A percentile compares a stretch with the other conserved stretches of the same genome.
phyloP scores from a whole-genome alignment of 495 filamentous ascomycete genomes.

The Ascobolus immersus region DNA sequence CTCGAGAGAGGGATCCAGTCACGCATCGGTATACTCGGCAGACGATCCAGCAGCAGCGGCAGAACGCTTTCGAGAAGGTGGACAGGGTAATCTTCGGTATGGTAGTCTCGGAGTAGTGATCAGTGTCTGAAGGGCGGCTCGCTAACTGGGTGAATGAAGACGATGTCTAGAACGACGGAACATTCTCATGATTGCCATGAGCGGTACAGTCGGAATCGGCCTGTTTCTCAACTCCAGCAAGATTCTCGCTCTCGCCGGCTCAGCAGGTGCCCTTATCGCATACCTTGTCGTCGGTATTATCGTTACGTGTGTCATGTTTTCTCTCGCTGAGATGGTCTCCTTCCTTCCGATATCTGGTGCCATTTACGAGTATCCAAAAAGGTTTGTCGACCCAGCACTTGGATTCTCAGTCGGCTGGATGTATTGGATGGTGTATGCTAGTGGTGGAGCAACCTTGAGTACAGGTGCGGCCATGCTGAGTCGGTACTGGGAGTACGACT shows the following conservation, averaged over 20 bases:
- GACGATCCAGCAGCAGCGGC: no score
- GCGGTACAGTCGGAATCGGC: constrained; percentile 23
- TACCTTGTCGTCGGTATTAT: constrained; percentile 21
- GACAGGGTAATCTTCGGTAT: no score
- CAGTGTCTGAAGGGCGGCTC: no score
- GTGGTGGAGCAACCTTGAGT: constrained; percentile 16
- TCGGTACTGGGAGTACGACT: constrained; percentile 10
- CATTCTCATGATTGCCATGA: constrained; percentile 21
- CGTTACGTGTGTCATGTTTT: constrained; percentile 24
- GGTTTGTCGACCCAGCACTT: constrained; percentile 25
- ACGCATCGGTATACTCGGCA: no score
- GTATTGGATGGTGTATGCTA: constrained; percentile 23
- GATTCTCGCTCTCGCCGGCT: constrained; percentile 21
- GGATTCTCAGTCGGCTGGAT: constrained; percentile 22
- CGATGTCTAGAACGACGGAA: no score
- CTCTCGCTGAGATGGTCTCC: constrained; percentile 24
- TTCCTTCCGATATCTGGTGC: constrained; percentile 25
- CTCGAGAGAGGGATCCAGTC: no score
- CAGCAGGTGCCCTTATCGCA: constrained; percentile 21
- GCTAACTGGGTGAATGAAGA: no score
- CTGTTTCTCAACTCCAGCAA: constrained; percentile 23
- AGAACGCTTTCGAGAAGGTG: no score
- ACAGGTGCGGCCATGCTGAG: constrained; percentile 11
- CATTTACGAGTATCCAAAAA: constrained; percentile 22
- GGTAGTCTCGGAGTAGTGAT: no score